phyloP scores from a whole-genome alignment of 495 filamentous ascomycete genomes.

The Daldinia concentrica region DNA sequence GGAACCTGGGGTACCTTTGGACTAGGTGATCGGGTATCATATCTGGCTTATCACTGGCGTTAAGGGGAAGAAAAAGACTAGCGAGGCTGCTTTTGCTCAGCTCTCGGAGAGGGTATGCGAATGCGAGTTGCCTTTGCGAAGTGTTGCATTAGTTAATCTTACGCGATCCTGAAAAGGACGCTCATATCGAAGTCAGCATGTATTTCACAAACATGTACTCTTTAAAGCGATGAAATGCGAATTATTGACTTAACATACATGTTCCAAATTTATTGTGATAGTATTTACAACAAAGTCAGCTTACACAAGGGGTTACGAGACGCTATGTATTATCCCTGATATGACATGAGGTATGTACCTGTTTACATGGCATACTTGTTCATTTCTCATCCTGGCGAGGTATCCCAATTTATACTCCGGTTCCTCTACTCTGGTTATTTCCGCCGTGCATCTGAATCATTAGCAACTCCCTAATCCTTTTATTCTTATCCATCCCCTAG shows the following conservation, averaged over 20 bases:
- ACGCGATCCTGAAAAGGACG: neutral
- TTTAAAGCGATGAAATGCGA: neutral
- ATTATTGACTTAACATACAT: neutral
- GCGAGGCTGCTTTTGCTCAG: conserved; percentile 7
- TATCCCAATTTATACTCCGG: neutral
- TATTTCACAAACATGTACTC: neutral
- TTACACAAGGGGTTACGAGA: neutral
- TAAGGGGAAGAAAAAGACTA: conserved; percentile 22
- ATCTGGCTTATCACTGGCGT: conserved; percentile 24
- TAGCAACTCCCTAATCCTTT: neutral
- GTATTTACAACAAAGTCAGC: neutral
- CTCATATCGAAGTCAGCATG: neutral
- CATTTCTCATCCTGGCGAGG: neutral
- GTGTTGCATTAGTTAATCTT: conserved; percentile 11
- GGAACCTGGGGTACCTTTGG: conserved; percentile 15
- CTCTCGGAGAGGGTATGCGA: conserved; percentile 6
- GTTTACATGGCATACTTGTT: too few relatives aligned
- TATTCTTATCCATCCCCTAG: neutral
- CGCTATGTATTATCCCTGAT: neutral
- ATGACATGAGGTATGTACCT: too few relatives aligned
- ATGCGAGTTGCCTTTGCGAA: neutral
- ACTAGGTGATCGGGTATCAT: conserved; percentile 13
- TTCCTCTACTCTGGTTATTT: too few relatives aligned
- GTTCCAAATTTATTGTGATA: neutral
- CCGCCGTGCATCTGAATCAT: neutral